Evolutionary conservation across 164 flowering plant species (phyloP).

Genomic region (Liquidambar formosana): DNA sequence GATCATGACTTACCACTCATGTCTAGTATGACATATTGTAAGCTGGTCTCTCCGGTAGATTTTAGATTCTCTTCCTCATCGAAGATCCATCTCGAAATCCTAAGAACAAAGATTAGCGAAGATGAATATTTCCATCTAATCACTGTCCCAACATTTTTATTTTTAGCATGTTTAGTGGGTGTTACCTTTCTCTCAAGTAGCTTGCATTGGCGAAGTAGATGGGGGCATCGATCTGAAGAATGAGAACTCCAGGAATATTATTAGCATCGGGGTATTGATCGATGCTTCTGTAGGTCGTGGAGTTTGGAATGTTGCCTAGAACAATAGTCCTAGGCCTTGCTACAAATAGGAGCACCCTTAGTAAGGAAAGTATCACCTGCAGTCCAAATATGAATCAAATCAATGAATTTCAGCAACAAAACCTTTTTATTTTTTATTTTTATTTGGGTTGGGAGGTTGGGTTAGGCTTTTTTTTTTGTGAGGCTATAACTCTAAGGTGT

Average conservation of each 20-base stretch:
- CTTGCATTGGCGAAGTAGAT: constrained; percentile 71
- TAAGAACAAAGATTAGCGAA: constrained; percentile 5
- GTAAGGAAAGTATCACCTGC: constrained; percentile 62
- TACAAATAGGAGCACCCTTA: constrained; percentile 48
- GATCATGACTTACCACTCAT: constrained; percentile 47
- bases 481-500: too few relatives aligned
- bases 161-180: not conserved
- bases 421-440: too few relatives aligned
- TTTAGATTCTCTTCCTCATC: constrained; percentile 77
- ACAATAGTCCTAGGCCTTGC: constrained; percentile 64
- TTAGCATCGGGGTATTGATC: constrained; percentile 59
- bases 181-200: constrained; percentile 75
- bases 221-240: constrained; percentile 61
- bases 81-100: constrained; percentile 60
- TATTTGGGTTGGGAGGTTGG: too few relatives aligned
- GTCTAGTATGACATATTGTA: constrained; percentile 75
- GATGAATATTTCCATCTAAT: not conserved
- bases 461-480: too few relatives aligned
- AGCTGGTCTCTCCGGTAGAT: constrained; percentile 36
- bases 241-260: constrained; percentile 56
- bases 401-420: not conserved
- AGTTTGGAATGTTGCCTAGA: constrained; percentile 61
- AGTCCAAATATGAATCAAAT: constrained; percentile 15
- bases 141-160: not conserved
- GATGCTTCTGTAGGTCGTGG: constrained; percentile 46